Percentiles rank a stretch among this genome's conserved stretches.
These are phyloP conservation scores for Peronospora belbahrii DNA, from an alignment of 352 stramenopile species.

Conservation along the genomic window DNA sequence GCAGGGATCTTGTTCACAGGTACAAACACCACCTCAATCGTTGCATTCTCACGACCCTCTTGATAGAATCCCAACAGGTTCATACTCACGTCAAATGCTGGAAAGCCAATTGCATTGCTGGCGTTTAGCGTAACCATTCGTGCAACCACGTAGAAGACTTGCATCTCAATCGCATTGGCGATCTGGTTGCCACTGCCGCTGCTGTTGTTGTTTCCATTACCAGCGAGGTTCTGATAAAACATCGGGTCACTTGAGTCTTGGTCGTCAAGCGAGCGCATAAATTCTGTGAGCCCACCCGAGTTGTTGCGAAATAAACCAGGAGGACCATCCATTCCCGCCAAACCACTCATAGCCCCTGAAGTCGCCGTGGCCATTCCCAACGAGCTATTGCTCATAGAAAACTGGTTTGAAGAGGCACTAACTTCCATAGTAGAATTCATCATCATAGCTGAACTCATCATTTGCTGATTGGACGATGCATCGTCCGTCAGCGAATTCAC, in stretches of 20 bases:
- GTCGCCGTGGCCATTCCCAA: constrained; percentile 26
- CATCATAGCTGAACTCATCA: constrained; percentile 59
- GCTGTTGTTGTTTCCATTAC: constrained; percentile 14
- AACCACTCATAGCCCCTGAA: constrained; percentile 34
- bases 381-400: constrained; percentile 40
- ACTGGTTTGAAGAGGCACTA: constrained; percentile 37
- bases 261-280: constrained; percentile 72
- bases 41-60: constrained; percentile 59
- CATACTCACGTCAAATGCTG: constrained; percentile 58
- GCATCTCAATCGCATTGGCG: constrained; percentile 63
- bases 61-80: constrained; percentile 81
- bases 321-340: constrained; percentile 62
- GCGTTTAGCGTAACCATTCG: constrained; percentile 66
- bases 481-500: constrained; percentile 28
- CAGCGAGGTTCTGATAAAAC: constrained; percentile 57
- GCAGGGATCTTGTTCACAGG: constrained; percentile 64
- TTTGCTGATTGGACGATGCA: constrained; percentile 30
- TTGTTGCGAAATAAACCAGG: constrained; percentile 67
- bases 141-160: constrained; percentile 76
- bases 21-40: constrained; percentile 77
- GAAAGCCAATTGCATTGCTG: constrained; percentile 68
- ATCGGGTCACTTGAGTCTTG: constrained; percentile 48
- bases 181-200: constrained; percentile 37
- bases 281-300: constrained; percentile 66
- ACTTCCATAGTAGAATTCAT: constrained; percentile 55